phyloP scores from a whole-genome alignment of 148 eudicot species.

The Spergularia marina region DNA sequence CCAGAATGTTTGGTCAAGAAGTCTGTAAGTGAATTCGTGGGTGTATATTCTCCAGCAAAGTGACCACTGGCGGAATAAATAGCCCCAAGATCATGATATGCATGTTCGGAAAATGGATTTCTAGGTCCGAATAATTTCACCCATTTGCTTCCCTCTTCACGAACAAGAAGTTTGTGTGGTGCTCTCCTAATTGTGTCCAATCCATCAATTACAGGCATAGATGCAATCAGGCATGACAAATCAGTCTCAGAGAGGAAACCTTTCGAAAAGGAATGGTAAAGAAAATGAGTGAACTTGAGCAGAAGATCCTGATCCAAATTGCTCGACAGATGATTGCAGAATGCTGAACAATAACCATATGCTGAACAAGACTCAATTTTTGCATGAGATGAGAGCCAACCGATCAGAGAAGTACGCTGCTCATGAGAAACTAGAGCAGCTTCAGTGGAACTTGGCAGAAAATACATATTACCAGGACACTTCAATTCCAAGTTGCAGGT shows the following conservation, averaged over 20 bases:
- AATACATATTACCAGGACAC: conserved; percentile 25
- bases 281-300: conserved; percentile 31
- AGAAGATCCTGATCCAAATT: conserved; percentile 20
- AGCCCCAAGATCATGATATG: conserved; percentile 27
- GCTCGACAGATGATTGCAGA: neutral
- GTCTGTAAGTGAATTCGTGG: neutral
- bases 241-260: conserved; percentile 8
- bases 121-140: conserved; percentile 26
- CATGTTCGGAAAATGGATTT: neutral
- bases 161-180: conserved; percentile 14
- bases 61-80: conserved; percentile 24
- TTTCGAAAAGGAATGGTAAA: conserved; percentile 27
- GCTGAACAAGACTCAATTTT: conserved; percentile 12
- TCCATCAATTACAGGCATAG: conserved; percentile 29
- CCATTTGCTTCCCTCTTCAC: conserved; percentile 32
- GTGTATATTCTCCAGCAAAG: conserved; percentile 21
- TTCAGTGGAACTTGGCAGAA: conserved; percentile 22
- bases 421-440: conserved; percentile 8
- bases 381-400: conserved; percentile 27
- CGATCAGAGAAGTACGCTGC: conserved; percentile 2
- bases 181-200: conserved; percentile 3
- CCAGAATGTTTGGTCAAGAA: neutral
- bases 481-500: conserved; percentile 28
- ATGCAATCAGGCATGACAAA: conserved; percentile 10
- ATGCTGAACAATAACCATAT: conserved; percentile 14